Evolutionary conservation across 129 eudicot genomes (phyloP), one percentile per base, ranked within the genome.

Genomic region (Escallonia rubra): DNA sequence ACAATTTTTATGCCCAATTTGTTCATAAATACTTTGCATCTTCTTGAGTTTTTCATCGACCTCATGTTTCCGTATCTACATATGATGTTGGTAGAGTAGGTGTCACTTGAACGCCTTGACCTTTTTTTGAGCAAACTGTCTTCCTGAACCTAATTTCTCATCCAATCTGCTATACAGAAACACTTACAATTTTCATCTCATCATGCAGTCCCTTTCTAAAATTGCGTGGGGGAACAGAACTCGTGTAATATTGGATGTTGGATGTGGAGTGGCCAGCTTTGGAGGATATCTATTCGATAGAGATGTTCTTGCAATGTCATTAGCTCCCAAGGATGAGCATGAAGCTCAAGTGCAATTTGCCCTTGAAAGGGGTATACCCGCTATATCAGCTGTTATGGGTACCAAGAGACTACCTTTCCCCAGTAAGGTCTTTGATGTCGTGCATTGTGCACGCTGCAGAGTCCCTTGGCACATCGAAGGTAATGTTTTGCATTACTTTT

Each of bases 401-500:
- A 79, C 88, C 45, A 63, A 76, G 68, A 82, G 92, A 65, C 76
- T 86, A 52, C 86, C 86, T 40, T 79, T 76, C 63, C 88, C 92
- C 0, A 71, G 88, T 65, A 82, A 79, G 75, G 81, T 82, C 75
- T 86, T 82, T 57, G 88, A 86, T 48, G 65, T 79, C 15, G 83
- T 86, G 53, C 92, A 82, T 59, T 86, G 92, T 79, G 88, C 92
- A 2, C 85, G 92, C 44, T 86, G 92, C 64, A 76, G 92, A 80
- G 92, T 86, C 62, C 92, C 92, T 4, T 86, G 92, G 92, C 92
- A 86, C 63, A 69, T 76, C 56, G 92, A 86, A 86, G 92, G 92
- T 86, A 34, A 79, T 54, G 39, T 45, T 73, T 59, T 0, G 54
- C 8, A 3, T 52, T 6, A 45, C 47, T 8, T 8, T 34, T 11